These are phyloP conservation scores for Triangularia verruculosa DNA, from an alignment of 2,329 filamentous ascomycete species.

Conservation along the genomic window DNA sequence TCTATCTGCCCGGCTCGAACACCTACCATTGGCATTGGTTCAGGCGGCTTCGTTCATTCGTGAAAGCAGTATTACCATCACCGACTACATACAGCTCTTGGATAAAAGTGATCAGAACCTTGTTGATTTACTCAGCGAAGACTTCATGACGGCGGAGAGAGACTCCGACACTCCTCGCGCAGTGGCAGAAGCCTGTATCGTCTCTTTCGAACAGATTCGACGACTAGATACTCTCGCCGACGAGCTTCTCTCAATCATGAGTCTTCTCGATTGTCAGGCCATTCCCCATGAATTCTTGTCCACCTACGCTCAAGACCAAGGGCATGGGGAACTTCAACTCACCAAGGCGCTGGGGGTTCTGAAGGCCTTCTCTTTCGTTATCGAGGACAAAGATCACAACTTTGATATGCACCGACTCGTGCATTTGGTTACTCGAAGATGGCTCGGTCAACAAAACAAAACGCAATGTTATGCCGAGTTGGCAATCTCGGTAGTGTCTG, in stretches of 20 bases:
- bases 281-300: constrained; percentile 31
- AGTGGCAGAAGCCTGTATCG: constrained; percentile 34
- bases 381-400: constrained; percentile 13
- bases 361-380: constrained; percentile 33
- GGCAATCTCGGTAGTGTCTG: constrained; percentile 26
- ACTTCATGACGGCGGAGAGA: constrained; percentile 33
- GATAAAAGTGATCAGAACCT: constrained; percentile 26
- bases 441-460: constrained; percentile 25
- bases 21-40: constrained; percentile 35
- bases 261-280: constrained; percentile 31
- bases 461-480: constrained; percentile 17
- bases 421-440: constrained; percentile 34
- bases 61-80: constrained; percentile 29
- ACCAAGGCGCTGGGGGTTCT: constrained; percentile 28
- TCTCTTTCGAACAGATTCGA: constrained; percentile 36
- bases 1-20: constrained; percentile 30
- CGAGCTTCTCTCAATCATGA: constrained; percentile 36
- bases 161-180: constrained; percentile 29
- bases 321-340: neutral
- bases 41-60: constrained; percentile 38
- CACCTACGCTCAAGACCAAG: constrained; percentile 11
- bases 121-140: constrained; percentile 29
- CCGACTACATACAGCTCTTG: constrained; percentile 31
- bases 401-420: constrained; percentile 37
- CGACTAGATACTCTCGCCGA: constrained; percentile 27